Conservation (phyloP, 2,329 filamentous ascomycete genomes). For the Blastomyces gilchristii region DNA sequence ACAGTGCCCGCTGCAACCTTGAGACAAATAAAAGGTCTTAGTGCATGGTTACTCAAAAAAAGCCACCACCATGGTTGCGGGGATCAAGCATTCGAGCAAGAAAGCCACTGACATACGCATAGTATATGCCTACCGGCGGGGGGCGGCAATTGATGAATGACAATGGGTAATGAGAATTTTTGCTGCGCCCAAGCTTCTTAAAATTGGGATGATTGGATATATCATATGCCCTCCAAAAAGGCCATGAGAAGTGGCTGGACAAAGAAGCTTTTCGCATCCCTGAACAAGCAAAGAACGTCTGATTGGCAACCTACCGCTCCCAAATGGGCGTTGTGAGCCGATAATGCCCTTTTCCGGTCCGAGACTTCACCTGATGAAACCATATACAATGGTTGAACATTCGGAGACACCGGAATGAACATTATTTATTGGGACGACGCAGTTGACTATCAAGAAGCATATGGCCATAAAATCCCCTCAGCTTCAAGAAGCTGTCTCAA, state of each 20-base stretch:
- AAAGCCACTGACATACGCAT: background rate
- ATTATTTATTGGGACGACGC: background rate
- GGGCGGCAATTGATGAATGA: background rate
- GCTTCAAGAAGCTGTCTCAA: background rate
- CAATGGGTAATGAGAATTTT: background rate
- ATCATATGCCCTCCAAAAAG: background rate
- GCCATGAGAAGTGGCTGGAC: background rate
- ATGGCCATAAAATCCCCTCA: background rate
- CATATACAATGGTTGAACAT: background rate
- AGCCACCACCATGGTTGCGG: background rate
- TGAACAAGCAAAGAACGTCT: background rate
- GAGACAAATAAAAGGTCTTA: background rate
- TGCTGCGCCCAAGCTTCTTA: background rate
- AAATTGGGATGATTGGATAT: background rate
- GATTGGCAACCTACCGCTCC: background rate
- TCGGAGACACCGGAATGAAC: background rate
- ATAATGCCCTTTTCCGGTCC: background rate
- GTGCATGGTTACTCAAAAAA: background rate
- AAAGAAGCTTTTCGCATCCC: background rate
- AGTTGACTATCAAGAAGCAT: background rate
- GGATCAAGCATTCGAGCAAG: background rate
- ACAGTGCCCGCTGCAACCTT: background rate
- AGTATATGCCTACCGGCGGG: background rate
- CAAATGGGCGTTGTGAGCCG: background rate
- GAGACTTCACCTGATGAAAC: background rate